A percentile compares a stretch with the other conserved stretches of the same genome.
phyloP scores from a whole-genome alignment of 1,284 basidiomycete species.

The Leucoagaricus sp. region DNA sequence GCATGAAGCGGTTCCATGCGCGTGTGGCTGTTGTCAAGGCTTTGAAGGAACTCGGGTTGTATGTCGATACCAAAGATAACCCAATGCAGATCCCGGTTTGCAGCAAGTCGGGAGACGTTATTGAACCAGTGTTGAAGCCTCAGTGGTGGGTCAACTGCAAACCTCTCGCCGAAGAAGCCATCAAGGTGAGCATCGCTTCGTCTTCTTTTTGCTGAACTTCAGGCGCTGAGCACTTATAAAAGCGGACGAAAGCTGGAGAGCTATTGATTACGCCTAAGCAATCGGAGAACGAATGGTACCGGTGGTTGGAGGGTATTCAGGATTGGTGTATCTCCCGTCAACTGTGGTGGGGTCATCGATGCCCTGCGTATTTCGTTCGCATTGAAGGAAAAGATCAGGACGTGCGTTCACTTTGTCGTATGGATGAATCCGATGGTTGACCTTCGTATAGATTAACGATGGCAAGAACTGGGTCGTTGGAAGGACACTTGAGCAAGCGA shows the following conservation, averaged over 20 bases:
- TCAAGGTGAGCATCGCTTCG: constrained; percentile 55
- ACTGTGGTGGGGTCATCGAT: constrained; percentile 99
- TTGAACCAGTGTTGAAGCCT: constrained; percentile 95
- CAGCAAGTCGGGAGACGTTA: constrained; percentile 94
- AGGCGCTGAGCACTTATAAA: neutral
- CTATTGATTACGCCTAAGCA: constrained; percentile 81
- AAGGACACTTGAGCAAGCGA: constrained; percentile 79
- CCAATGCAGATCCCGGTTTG: constrained; percentile 95
- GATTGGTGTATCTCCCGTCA: constrained; percentile 99
- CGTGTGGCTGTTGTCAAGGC: constrained; percentile 84
- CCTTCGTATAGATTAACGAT: constrained; percentile 53
- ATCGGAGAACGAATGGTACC: constrained; percentile 94
- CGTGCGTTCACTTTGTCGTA: constrained; percentile 35
- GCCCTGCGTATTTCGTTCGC: constrained; percentile 92
- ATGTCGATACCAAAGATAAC: constrained; percentile 93
- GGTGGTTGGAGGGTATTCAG: constrained; percentile 95
- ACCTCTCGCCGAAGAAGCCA: constrained; percentile 87
- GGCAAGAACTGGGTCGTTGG: constrained; percentile 93
- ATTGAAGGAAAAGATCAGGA: constrained; percentile 83
- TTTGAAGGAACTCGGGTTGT: constrained; percentile 86
- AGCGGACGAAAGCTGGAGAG: constrained; percentile 89
- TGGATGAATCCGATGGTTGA: neutral
- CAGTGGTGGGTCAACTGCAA: constrained; percentile 99
- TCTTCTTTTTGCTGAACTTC: neutral
- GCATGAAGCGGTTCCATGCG: constrained; percentile 97